These are phyloP conservation scores for Monosporozyma aerobia DNA, from an alignment of 805 yeast species.

Conservation along the genomic window DNA sequence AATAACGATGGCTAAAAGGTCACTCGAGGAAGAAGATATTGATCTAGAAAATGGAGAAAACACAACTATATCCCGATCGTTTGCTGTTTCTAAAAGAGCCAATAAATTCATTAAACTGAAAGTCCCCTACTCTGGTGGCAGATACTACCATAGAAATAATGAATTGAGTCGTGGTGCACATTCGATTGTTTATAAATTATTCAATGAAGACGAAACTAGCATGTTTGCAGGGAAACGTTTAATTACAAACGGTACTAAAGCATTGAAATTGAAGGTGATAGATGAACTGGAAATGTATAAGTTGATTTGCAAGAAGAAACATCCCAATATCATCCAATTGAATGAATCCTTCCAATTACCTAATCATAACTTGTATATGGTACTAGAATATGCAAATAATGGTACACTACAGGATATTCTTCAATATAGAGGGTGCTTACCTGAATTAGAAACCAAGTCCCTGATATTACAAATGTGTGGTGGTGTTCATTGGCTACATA, in stretches of 20 bases:
- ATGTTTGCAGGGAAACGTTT: slow-evolving; percentile 95
- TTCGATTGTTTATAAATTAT: slow-evolving; percentile 3
- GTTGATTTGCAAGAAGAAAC: slow-evolving; percentile 46
- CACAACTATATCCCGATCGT: background rate
- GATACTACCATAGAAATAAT: background rate
- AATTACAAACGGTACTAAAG: slow-evolving; percentile 82
- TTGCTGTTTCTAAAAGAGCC: background rate
- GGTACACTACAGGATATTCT: background rate
- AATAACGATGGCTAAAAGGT: slow-evolving; percentile 1
- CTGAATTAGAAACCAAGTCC: slow-evolving; percentile 40
- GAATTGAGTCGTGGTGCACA: slow-evolving; percentile 5
- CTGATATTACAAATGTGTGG: slow-evolving; percentile 86
- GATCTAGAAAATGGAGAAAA: background rate
- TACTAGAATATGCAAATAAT: slow-evolving; percentile 2
- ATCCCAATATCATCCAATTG: slow-evolving; percentile 23
- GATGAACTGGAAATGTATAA: slow-evolving; percentile 92
- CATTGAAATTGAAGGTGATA: slow-evolving; percentile 67
- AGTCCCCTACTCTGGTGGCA: background rate
- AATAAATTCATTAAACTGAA: slow-evolving; percentile 1
- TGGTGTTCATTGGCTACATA: slow-evolving; percentile 83
- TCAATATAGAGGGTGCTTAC: slow-evolving; percentile 44
- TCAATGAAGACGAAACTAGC: slow-evolving; percentile 60
- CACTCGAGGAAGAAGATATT: background rate
- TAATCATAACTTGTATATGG: background rate
- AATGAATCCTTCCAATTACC: slow-evolving; percentile 1